Evolutionary conservation across 1,139 yeast genomes (phyloP).

Genomic region (Candida frijolesensis): DNA sequence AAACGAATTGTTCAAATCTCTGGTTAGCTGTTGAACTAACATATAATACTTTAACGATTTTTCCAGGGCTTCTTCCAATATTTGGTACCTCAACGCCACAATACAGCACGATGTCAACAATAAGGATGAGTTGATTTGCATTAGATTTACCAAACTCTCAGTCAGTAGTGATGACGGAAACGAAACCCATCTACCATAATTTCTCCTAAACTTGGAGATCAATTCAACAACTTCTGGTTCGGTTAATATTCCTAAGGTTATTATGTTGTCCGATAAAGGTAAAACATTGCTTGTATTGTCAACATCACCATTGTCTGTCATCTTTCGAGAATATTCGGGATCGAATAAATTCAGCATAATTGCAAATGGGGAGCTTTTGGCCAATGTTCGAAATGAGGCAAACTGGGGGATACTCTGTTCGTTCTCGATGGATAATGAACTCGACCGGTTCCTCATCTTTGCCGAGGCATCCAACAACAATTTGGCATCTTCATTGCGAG

Average conservation of each 20-base stretch:
- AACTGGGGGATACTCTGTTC: slow-evolving; percentile 30
- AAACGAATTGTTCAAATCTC: slow-evolving; percentile 49
- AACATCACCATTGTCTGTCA: slow-evolving; percentile 9
- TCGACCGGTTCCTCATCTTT: slow-evolving; percentile 21
- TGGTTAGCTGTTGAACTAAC: slow-evolving; percentile 31
- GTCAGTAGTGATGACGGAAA: slow-evolving; percentile 61
- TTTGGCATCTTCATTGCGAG: slow-evolving; percentile 24
- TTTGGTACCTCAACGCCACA: slow-evolving; percentile 52
- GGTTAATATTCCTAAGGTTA: slow-evolving; percentile 52
- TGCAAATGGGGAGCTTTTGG: slow-evolving; percentile 54
- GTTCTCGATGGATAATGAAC: slow-evolving; percentile 9
- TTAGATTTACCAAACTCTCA: slow-evolving; percentile 50
- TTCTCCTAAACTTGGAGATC: slow-evolving; percentile 59
- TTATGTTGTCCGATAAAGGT: slow-evolving; percentile 31
- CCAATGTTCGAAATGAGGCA: slow-evolving; percentile 30
- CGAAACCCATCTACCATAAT: slow-evolving; percentile 80
- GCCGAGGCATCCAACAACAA: slow-evolving; percentile 31
- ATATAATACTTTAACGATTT: slow-evolving; percentile 25
- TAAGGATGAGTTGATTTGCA: slow-evolving; percentile 59
- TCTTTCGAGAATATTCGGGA: slow-evolving; percentile 17
- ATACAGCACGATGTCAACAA: slow-evolving; percentile 68
- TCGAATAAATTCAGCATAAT: slow-evolving; percentile 37
- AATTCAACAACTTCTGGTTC: slow-evolving; percentile 51
- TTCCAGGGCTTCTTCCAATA: slow-evolving; percentile 8
- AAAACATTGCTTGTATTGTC: not conserved